Base-by-base conservation (phyloP, 148 eudicot species). In the Rhododendron molle region DNA sequence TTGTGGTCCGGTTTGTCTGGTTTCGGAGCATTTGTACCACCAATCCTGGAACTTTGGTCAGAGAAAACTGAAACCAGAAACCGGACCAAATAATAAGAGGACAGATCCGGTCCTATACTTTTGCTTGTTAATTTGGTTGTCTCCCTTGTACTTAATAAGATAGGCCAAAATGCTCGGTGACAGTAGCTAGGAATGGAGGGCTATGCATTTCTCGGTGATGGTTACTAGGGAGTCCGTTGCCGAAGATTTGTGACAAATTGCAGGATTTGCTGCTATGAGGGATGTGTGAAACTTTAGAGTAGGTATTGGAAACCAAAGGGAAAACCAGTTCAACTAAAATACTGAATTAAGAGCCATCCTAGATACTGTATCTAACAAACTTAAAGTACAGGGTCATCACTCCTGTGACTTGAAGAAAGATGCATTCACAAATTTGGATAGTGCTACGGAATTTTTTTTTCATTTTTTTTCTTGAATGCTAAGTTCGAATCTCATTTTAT, bases 211-310 rank as follows among this genome's bases (percentile, higher is more conserved):
- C 30, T 87, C 23, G n/a, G 54, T 46, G 54, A 14, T 47, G 38
- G 15, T 71, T 8, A 23, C 13, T 58, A 0, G 49, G 49, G 69
- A 54, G 28, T 23, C 28, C 7, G 69, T 23, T 56, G 77, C 76
- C 49, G 69, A 60, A 71, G 62, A 72, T 10, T 83, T 83, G 34
- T 36, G 71, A 78, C n/a, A 76, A 15, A 62, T 88, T 9, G 21
- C 85, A 90, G 92, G 92, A 56, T 88, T 77, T 58, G 83, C 84
- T 72, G 85, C 79, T 21, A 86, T 82, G 87, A 86, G 88, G 69
- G 88, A 85, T 16, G 87, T 62, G 13, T 92, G 85, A 78, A 86
- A 88, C 62, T 89, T 76, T 54, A 84, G 81, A 87, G 84, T 52
- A 26, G 47, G 81, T 47, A 86, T 81, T 54, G 86, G 86, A 14